These are phyloP conservation scores for Aciculoconidium aculeatum DNA, from an alignment of 805 yeast genomes.

Conservation along the genomic window DNA sequence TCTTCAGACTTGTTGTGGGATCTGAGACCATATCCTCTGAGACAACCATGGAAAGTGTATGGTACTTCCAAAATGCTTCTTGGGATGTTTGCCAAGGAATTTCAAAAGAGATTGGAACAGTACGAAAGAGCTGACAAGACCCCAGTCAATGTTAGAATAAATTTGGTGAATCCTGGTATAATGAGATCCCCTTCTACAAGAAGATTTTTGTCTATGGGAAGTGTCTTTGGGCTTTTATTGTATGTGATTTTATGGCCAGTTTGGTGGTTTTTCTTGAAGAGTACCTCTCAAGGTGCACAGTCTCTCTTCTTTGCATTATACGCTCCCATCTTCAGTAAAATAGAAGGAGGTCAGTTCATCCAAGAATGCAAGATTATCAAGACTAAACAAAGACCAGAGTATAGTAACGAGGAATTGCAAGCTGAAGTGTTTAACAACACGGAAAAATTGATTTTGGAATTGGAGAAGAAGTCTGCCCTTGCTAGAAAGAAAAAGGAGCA, in stretches of 20 bases:
- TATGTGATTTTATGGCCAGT: slow-evolving; percentile 73
- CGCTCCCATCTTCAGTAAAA: slow-evolving; percentile 62
- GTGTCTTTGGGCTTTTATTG: slow-evolving; percentile 51
- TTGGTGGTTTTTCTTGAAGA: slow-evolving; percentile 76
- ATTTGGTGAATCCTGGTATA: slow-evolving; percentile 85
- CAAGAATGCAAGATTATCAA: slow-evolving; percentile 60
- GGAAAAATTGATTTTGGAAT: slow-evolving; percentile 44
- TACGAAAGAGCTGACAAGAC: slow-evolving; percentile 67
- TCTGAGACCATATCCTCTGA: slow-evolving; percentile 48
- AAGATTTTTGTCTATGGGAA: slow-evolving; percentile 71
- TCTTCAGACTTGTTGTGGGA: slow-evolving; percentile 62
- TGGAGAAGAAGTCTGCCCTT: slow-evolving; percentile 70
- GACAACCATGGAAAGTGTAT: slow-evolving; percentile 66
- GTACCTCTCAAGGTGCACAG: slow-evolving; percentile 76
- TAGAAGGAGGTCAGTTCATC: slow-evolving; percentile 62
- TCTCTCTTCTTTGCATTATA: slow-evolving; percentile 60
- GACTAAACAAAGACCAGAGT: slow-evolving; percentile 55
- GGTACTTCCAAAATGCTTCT: slow-evolving; percentile 80
- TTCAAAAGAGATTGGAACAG: slow-evolving; percentile 56
- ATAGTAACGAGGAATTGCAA: slow-evolving; percentile 57
- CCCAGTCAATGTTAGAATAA: slow-evolving; percentile 62
- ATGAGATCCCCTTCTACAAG: slow-evolving; percentile 86
- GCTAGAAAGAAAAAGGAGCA: slow-evolving; percentile 45
- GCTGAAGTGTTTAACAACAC: slow-evolving; percentile 56
- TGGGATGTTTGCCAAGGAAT: slow-evolving; percentile 70